Evolutionary conservation across 257 asterid species (phyloP).

Genomic region (Nyctanthes arbortristis): DNA sequence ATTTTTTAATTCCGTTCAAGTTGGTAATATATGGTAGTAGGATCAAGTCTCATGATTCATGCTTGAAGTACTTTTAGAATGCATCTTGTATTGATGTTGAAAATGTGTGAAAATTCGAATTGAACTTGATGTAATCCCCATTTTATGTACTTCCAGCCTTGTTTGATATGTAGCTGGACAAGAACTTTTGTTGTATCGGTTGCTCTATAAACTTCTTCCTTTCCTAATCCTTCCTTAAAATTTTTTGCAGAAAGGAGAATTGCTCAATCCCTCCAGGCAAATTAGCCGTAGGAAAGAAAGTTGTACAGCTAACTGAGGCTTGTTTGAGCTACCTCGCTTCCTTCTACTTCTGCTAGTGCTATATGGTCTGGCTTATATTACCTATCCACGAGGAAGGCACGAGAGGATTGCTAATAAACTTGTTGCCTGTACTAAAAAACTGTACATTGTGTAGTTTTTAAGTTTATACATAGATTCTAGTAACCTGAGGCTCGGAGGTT

Average conservation of each 20-base stretch:
- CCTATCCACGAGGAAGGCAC: constrained; percentile 19
- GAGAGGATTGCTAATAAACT: constrained; percentile 40
- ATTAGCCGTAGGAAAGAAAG: constrained; percentile 43
- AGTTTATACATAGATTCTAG: constrained; percentile 37
- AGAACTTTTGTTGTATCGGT: too few relatives aligned
- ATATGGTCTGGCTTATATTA: background rate
- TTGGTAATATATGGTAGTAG: too few relatives aligned
- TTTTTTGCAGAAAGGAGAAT: constrained; percentile 56
- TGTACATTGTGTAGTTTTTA: constrained; percentile 49
- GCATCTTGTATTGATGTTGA: background rate
- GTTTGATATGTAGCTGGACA: background rate
- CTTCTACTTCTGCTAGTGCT: background rate
- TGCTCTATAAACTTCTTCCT: too few relatives aligned
- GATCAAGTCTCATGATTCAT: background rate
- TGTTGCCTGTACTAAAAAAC: constrained; percentile 45
- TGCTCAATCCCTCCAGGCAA: constrained; percentile 42
- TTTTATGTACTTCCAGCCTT: too few relatives aligned
- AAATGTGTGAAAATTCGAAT: background rate
- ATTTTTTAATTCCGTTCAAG: too few relatives aligned
- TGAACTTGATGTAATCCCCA: background rate
- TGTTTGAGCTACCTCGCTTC: constrained; percentile 57
- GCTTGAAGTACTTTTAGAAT: background rate
- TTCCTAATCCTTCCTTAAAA: too few relatives aligned
- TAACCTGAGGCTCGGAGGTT: constrained; percentile 38
- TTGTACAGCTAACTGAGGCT: constrained; percentile 88